Conservation (phyloP, 768 basidiomycete genomes). For the Strobilomyces echinocephalus region DNA sequence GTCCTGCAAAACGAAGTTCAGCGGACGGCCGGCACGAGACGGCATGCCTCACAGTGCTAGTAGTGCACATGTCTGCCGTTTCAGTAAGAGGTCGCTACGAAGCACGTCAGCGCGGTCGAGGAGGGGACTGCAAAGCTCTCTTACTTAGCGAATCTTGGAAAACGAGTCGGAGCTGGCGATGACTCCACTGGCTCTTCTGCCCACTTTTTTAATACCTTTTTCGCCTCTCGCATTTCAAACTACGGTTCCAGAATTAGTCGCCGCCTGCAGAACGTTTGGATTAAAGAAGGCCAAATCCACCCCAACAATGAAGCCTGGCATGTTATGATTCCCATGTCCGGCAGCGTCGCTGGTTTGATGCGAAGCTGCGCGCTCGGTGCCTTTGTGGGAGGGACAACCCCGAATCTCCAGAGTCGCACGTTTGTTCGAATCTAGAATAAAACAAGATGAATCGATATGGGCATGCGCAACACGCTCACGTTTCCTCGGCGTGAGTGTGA, state of each 20-base stretch:
- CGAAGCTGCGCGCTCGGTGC: not conserved
- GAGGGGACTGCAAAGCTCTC: not conserved
- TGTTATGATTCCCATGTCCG: not conserved
- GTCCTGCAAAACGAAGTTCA: constrained; percentile 8
- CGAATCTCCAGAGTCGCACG: not conserved
- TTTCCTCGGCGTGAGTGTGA: too few species aligned
- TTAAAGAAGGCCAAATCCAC: not conserved
- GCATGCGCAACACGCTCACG: too few species aligned
- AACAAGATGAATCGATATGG: not conserved
- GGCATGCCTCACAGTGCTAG: not conserved
- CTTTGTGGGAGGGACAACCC: not conserved
- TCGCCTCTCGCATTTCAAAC: not conserved
- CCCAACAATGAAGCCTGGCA: not conserved
- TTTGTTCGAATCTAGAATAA: not conserved
- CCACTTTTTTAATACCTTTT: constrained; percentile 8
- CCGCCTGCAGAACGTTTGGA: not conserved
- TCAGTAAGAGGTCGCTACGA: not conserved
- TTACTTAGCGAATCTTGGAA: not conserved
- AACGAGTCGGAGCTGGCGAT: not conserved
- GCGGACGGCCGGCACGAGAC: not conserved
- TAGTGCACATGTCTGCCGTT: constrained; percentile 6
- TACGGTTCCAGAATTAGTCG: not conserved
- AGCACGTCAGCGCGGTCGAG: not conserved
- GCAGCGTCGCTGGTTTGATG: too few species aligned
- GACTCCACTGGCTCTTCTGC: not conserved